Evolutionary conservation across 2,329 filamentous ascomycete genomes (phyloP).

Genomic region (Cercospora nicotianae): DNA sequence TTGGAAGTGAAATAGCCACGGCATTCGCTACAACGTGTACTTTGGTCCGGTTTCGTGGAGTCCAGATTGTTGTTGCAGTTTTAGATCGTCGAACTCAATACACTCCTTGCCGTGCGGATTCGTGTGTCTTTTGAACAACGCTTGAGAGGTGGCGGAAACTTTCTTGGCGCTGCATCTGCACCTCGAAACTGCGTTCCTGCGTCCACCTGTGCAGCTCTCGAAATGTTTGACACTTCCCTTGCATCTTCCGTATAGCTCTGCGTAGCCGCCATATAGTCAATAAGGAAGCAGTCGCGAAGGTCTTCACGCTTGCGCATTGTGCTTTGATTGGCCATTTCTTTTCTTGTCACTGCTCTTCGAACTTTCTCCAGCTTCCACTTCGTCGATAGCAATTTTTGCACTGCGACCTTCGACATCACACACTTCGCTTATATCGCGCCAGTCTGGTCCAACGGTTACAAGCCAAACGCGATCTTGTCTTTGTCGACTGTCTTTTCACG

Average conservation of each 20-base stretch:
- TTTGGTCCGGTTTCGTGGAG: constrained; percentile 6
- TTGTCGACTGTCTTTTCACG: background rate
- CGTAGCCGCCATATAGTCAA: background rate
- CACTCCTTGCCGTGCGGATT: constrained; percentile 13
- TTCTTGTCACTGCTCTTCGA: background rate
- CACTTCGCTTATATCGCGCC: too few species aligned
- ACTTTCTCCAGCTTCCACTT: background rate
- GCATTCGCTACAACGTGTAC: constrained; percentile 1
- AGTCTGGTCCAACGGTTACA: too few species aligned
- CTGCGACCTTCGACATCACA: background rate
- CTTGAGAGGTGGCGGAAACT: background rate
- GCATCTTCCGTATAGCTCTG: background rate
- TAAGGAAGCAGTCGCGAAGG: background rate
- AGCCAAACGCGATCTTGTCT: too few species aligned
- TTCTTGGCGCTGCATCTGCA: background rate
- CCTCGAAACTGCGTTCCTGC: background rate
- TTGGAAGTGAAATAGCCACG: background rate
- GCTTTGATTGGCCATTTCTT: background rate
- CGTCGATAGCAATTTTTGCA: background rate
- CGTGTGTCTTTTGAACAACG: background rate
- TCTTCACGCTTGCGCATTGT: background rate
- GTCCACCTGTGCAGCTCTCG: background rate
- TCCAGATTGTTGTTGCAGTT: constrained; percentile 5
- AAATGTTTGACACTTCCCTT: background rate
- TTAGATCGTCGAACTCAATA: constrained; percentile 22